phyloP scores from a whole-genome alignment of 2,329 filamentous ascomycete genomes.

The Venturiaceae sp. region DNA sequence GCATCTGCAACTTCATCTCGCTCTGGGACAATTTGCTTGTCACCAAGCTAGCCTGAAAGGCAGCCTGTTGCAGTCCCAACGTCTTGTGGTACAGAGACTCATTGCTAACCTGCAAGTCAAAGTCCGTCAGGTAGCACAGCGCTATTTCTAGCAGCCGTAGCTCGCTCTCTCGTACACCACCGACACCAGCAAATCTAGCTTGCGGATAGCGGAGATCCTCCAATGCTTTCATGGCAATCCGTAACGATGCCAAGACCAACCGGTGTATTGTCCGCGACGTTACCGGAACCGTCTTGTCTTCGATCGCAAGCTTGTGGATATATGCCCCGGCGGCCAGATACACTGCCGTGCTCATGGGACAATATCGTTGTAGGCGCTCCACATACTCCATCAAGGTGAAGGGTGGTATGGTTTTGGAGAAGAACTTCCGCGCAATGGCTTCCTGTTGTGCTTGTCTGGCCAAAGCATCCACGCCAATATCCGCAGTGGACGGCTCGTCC shows the following conservation, averaged over 20 bases:
- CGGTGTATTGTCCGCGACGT: slow-evolving; percentile 81
- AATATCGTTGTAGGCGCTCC: slow-evolving; percentile 76
- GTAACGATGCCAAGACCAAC: slow-evolving; percentile 69
- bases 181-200: slow-evolving; percentile 72
- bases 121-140: slow-evolving; percentile 35
- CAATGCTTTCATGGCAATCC: slow-evolving; percentile 89
- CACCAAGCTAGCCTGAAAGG: slow-evolving; percentile 26
- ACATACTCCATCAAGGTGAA: slow-evolving; percentile 81
- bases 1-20: slow-evolving; percentile 18
- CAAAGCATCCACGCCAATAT: slow-evolving; percentile 24
- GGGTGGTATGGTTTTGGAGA: slow-evolving; percentile 76
- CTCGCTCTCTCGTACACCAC: slow-evolving; percentile 75
- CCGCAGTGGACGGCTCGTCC: slow-evolving; percentile 35
- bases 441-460: slow-evolving; percentile 71
- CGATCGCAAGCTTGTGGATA: slow-evolving; percentile 71
- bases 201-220: slow-evolving; percentile 88
- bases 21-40: slow-evolving; percentile 19
- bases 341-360: slow-evolving; percentile 86
- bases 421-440: slow-evolving; percentile 85
- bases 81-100: slow-evolving; percentile 24
- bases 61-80: slow-evolving; percentile 24
- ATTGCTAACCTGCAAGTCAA: slow-evolving; percentile 27
- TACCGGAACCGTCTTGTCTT: slow-evolving; percentile 64
- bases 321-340: slow-evolving; percentile 85
- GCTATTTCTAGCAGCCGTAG: slow-evolving; percentile 80